A percentile compares a stretch with the other conserved stretches of the same genome.
These are phyloP conservation scores for Tremella fuciformis DNA, from an alignment of 768 basidiomycete species.

Conservation along the genomic window DNA sequence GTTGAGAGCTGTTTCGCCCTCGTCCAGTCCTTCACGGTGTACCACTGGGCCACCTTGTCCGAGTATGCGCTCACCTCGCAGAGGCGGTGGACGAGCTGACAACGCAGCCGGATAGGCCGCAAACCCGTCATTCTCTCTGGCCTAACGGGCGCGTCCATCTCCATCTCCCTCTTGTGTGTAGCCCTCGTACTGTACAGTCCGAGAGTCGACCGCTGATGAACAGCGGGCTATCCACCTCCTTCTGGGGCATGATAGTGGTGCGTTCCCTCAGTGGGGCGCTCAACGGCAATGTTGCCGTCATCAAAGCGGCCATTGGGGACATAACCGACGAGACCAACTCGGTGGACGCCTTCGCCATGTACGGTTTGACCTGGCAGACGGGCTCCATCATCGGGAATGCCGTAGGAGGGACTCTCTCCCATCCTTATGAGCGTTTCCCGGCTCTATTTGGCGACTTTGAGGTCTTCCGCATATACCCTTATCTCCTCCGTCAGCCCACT, in stretches of 20 bases:
- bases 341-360: conserved; percentile 50
- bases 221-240: conserved; percentile 44
- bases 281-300: conserved; percentile 49
- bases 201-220: neutral
- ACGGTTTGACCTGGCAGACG: conserved; percentile 50
- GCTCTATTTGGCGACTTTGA: conserved; percentile 29
- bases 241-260: conserved; percentile 46
- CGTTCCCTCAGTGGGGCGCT: conserved; percentile 46
- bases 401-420: conserved; percentile 42
- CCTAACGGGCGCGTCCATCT: conserved; percentile 46
- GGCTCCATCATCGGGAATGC: conserved; percentile 41
- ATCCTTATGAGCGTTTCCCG: conserved; percentile 47
- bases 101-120: conserved; percentile 44
- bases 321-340: conserved; percentile 50
- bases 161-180: conserved; percentile 46
- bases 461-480: conserved; percentile 33
- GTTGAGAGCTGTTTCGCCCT: conserved; percentile 50
- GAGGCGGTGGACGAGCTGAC: conserved; percentile 10
- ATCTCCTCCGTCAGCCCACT: conserved; percentile 36
- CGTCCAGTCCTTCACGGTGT: conserved; percentile 51
- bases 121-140: conserved; percentile 51
- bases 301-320: conserved; percentile 49
- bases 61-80: conserved; percentile 35
- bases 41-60: conserved; percentile 52
- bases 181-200: neutral